Percentiles rank a stretch among this genome's conserved stretches.
phyloP scores from a whole-genome alignment of 1,284 basidiomycete genomes.

The Neotropicomus parvogracilis region DNA sequence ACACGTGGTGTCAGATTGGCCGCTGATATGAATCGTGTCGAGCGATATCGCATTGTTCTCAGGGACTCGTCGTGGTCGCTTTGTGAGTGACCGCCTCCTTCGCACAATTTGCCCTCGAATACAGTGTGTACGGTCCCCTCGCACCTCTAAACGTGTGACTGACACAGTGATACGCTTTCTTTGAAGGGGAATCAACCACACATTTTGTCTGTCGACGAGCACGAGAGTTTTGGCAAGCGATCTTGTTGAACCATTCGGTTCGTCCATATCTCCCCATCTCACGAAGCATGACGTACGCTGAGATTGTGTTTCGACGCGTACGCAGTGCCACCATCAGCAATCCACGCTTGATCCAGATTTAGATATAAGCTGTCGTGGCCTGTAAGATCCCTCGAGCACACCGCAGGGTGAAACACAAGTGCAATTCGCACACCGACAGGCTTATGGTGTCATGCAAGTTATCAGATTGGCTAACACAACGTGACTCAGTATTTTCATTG shows the following conservation, averaged over 20 bases:
- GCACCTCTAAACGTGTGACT: neutral
- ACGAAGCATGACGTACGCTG: neutral
- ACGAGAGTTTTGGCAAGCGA: neutral
- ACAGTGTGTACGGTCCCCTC: neutral
- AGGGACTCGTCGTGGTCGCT: neutral
- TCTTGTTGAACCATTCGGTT: too few species aligned
- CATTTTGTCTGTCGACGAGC: neutral
- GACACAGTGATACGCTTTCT: neutral
- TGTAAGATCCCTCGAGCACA: neutral
- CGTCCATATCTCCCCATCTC: neutral
- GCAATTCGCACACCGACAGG: neutral
- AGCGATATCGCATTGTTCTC: neutral
- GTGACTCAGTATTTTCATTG: neutral
- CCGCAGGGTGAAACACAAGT: neutral
- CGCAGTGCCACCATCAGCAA: neutral
- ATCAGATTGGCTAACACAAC: constrained; percentile 1
- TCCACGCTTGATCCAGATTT: neutral
- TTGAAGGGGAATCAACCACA: neutral
- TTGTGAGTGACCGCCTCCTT: too few species aligned
- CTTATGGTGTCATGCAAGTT: constrained; percentile 9
- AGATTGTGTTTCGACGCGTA: neutral
- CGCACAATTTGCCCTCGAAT: neutral
- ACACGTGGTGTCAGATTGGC: constrained; percentile 7
- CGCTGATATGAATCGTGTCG: too few species aligned
- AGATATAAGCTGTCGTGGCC: neutral